Evolutionary conservation across 192 early-diverging fungal species (phyloP), one percentile per base, ranked within the genome.

Genomic region (Coemansia pectinata): DNA sequence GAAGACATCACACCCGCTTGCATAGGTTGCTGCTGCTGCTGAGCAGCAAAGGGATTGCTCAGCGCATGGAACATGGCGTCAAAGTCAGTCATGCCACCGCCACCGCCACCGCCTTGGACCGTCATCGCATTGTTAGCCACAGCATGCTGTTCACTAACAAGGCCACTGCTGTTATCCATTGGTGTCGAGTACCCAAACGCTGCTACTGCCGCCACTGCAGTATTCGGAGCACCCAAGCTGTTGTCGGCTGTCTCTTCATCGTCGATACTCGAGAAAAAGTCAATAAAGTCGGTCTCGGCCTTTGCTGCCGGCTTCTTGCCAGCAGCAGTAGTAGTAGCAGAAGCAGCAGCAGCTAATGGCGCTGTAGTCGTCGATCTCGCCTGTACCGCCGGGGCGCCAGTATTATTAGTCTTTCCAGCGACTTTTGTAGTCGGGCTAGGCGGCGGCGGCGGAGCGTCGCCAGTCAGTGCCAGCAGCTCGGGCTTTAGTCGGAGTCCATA

Each of bases 191-290:
- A 21, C 4, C 31, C 39, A 57, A 33, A 27, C 36, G 7, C 65
- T 33, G 63, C 47, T 36, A 7, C 65, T 21, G 70, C 25, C 9
- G 55, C 23, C 5, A 27, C 27, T 27, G 27, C 27, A 27, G 48
- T 40, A 15, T 29, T 40, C 7, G 57, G 15, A 11, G 48, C 50
- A 1, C 42, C 17, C 40, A 44, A 10, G 31, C 17, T 38, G 39
- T 58, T 44, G 36, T 39, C 27, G 4, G 48, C 33, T 5, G 63
- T 44, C 1, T 42, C 48, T 4, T 82, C 77, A 57, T 79, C 76
- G 38, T 86, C 85, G 36, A 86, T 83, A 42, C 85, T 86, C 15
- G 85, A 73, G 72, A 86, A 86, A 69, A 86, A 86, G 72, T 86
- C 85, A 21, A 86, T 86, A 72, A 86, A 77, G 59, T 86, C 77